Evolutionary conservation across 495 filamentous ascomycete genomes (phyloP).

Genomic region (Penicillium silybi): DNA sequence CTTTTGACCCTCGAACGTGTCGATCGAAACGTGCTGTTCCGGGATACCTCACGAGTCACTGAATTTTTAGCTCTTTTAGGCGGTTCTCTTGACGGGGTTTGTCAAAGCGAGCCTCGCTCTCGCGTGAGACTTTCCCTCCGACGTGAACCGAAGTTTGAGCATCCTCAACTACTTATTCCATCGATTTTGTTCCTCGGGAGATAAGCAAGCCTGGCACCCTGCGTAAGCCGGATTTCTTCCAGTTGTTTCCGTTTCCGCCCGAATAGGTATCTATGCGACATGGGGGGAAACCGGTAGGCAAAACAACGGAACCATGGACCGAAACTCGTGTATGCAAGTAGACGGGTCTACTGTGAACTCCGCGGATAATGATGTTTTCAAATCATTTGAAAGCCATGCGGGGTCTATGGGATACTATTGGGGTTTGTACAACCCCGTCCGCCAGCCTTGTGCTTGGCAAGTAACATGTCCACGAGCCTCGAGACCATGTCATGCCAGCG

Average conservation of each 20-base stretch:
- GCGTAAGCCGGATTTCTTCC: no score
- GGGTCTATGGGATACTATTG: neutral
- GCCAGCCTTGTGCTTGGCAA: neutral
- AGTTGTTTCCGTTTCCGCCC: no score
- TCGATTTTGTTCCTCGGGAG: no score
- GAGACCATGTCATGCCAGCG: slow-evolving; percentile 1
- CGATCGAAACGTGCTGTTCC: slow-evolving; percentile 5
- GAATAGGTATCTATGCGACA: no score
- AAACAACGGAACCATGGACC: neutral
- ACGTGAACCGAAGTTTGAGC: neutral
- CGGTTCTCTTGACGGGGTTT: neutral
- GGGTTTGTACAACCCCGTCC: neutral
- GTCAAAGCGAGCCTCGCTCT: neutral
- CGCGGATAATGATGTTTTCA: no score
- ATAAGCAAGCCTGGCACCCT: no score
- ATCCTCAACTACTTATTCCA: neutral
- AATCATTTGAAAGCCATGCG: neutral
- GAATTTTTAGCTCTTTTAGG: neutral
- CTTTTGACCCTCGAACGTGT: neutral
- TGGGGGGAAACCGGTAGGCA: neutral
- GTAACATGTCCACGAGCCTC: neutral
- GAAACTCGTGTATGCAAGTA: no score
- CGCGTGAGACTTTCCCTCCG: neutral
- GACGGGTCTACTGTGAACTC: no score
- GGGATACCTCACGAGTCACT: neutral